phyloP scores from a whole-genome alignment of 2,329 filamentous ascomycete genomes.

The Lachnum nothofagi region DNA sequence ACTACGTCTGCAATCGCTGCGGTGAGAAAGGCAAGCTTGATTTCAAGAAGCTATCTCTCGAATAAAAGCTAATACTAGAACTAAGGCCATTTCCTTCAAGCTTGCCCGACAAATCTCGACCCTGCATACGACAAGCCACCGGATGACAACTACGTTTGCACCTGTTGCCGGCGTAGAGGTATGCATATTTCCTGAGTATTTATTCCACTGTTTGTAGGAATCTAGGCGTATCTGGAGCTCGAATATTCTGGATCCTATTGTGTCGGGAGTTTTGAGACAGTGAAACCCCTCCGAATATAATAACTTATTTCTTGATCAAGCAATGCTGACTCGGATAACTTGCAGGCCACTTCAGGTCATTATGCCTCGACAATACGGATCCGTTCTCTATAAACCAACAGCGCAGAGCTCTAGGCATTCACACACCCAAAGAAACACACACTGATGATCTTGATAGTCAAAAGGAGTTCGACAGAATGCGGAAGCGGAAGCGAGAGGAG shows the following conservation, averaged over 20 bases:
- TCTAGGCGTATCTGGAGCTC: no score
- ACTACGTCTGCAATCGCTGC: slow-evolving; percentile 29
- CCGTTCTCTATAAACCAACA: slow-evolving; percentile 33
- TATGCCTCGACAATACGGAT: slow-evolving; percentile 37
- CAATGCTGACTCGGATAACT: no score
- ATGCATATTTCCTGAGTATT: no score
- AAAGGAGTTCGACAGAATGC: slow-evolving; percentile 3
- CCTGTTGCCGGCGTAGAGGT: slow-evolving; percentile 33
- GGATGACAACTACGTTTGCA: slow-evolving; percentile 32
- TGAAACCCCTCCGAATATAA: no score
- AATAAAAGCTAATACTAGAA: neutral
- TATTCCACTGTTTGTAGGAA: no score
- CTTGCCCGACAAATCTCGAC: slow-evolving; percentile 42
- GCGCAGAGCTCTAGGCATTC: slow-evolving; percentile 23
- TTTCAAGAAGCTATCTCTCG: neutral
- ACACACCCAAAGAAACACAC: neutral
- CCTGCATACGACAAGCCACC: slow-evolving; percentile 35
- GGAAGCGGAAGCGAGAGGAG: neutral
- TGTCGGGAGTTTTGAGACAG: no score
- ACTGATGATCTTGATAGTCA: neutral
- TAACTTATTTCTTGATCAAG: no score
- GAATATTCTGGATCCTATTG: no score
- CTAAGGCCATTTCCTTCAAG: slow-evolving; percentile 37
- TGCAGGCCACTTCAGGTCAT: slow-evolving; percentile 30
- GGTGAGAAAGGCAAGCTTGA: slow-evolving; percentile 17